Conservation (phyloP, 176 grass and related monocot genomes). For the Aegilops umbellulata region DNA sequence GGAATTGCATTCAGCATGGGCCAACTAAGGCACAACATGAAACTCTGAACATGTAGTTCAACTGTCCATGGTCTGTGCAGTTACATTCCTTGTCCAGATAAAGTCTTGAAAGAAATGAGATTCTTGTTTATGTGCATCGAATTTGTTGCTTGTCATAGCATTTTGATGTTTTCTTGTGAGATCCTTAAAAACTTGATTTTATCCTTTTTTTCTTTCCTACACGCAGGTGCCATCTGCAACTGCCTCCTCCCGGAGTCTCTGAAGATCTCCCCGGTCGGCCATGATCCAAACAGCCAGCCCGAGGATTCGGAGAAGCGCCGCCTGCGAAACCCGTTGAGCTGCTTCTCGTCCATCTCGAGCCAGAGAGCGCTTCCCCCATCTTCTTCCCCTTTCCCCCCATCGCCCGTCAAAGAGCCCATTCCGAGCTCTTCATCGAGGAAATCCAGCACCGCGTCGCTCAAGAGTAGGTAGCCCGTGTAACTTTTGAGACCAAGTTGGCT, state of each 20-base stretch:
- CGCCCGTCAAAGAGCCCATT: constrained; percentile 51
- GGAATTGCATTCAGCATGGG: background rate
- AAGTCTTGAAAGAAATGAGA: background rate
- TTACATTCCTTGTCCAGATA: background rate
- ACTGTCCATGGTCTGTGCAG: background rate
- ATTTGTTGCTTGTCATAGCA: background rate
- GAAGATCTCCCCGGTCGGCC: constrained; percentile 72
- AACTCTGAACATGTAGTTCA: background rate
- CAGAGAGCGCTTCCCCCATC: constrained; percentile 57
- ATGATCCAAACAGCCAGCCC: constrained; percentile 62
- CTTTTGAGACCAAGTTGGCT: constrained; percentile 37
- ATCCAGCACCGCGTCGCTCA: constrained; percentile 28
- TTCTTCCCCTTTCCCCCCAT: constrained; percentile 62
- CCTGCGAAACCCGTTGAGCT: constrained; percentile 71
- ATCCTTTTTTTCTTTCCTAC: constrained; percentile 1
- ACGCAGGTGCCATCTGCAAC: constrained; percentile 80
- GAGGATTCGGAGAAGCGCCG: constrained; percentile 77
- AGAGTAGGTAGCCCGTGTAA: constrained; percentile 47
- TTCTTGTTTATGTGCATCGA: background rate
- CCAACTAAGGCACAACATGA: background rate
- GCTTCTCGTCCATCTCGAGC: constrained; percentile 89
- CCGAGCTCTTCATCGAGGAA: constrained; percentile 42
- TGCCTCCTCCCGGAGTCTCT: constrained; percentile 81
- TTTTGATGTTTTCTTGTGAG: background rate
- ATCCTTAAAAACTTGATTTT: background rate